phyloP scores from a whole-genome alignment of 2,329 filamentous ascomycete genomes.

The Neurospora sp. region DNA sequence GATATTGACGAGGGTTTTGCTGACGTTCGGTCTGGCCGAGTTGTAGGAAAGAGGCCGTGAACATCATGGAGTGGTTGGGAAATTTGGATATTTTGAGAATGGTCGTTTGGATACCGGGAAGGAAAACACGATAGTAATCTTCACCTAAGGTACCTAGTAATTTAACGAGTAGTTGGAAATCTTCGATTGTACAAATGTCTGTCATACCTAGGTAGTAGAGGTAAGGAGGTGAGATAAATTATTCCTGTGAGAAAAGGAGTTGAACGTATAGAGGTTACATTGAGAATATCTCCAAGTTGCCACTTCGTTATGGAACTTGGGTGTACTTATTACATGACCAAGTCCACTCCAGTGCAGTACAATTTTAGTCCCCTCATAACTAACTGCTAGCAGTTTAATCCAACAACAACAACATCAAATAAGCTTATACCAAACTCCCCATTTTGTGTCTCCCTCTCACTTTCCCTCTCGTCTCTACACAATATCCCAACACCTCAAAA shows the following conservation, averaged over 20 bases:
- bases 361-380: neutral
- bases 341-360: neutral
- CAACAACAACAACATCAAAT: neutral
- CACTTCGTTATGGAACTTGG: neutral
- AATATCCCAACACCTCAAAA: neutral
- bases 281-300: neutral
- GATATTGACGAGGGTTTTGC: neutral
- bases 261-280: neutral
- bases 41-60: neutral
- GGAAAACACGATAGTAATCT: no score
- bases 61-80: neutral
- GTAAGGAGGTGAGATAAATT: neutral
- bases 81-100: neutral
- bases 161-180: no score
- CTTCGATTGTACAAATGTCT: neutral
- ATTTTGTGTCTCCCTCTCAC: neutral
- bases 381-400: neutral
- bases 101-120: neutral
- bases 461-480: neutral
- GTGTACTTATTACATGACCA: no score
- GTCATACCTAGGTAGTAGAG: neutral
- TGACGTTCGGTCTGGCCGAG: neutral
- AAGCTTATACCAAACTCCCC: neutral
- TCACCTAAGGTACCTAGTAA: no score
- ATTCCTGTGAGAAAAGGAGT: neutral